Base-by-base conservation (phyloP, 306 rosid species). In the Castanea sativa region DNA sequence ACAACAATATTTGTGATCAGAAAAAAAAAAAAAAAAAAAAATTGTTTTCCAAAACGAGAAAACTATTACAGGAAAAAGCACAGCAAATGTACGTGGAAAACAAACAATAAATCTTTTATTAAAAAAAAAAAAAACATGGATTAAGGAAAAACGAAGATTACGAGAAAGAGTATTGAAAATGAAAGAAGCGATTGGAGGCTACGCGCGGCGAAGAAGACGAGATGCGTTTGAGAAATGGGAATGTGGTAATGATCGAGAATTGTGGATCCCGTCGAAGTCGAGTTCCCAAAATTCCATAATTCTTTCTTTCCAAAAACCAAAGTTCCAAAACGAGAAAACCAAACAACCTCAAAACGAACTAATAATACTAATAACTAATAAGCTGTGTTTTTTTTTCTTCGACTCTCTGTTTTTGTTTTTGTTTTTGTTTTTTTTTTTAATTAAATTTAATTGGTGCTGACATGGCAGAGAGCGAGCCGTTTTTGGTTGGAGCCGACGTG, bases 181-280 rank as follows among this genome's bases (percentile, higher is more conserved):
- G 15, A 25, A 81, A 41, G 71, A 12, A 55, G 33, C 69, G 77
- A 84, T 13, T 27, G 80, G 59, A 29, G 90, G 77, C 78, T 71
- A 87, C 73, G 85, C 85, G 85, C 78, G 67, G 76, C 38, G 83
- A 83, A 60, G 77, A 35, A 32, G 56, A 43, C 41, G 79, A 76
- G 71, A 59, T 33, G 61, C 52, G 20, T 16, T 25, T 63, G 23
- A 33, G 85, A 81, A 78, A 51, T 49, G 84, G 79, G 72, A 72
- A 55, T 51, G n/a, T 33, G 76, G 68, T 73, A 52, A 79, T 52
- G 90, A 82, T 87, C 85, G 88, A 88, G 82, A 87, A 85, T 85
- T 85, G 90, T 79, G 92, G 94, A 92, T 90, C 88, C 91, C 90
- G 78, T 87, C 55, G 86, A 65, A 56, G 78, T 87, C 55, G 86